Percentiles rank a stretch among this genome's conserved stretches.
phyloP scores from a whole-genome alignment of 1,284 basidiomycete genomes.

The Cryptococcus sp. region DNA sequence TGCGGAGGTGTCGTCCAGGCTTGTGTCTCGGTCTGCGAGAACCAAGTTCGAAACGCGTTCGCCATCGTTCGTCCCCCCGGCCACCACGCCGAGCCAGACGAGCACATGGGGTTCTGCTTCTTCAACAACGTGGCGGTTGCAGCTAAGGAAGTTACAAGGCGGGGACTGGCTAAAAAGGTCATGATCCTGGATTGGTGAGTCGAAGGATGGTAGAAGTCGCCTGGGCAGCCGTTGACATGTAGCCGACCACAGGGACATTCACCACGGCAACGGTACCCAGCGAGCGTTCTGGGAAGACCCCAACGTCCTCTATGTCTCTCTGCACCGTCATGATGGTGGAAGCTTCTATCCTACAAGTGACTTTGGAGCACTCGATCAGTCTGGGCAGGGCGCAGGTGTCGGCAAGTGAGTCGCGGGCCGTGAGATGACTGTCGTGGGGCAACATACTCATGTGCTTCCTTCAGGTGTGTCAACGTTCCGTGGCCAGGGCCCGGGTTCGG shows the following conservation, averaged over 20 bases:
- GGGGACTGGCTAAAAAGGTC: conserved; percentile 69
- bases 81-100: conserved; percentile 96
- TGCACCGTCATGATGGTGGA: conserved; percentile 91
- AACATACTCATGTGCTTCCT: neutral
- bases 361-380: conserved; percentile 80
- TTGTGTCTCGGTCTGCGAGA: conserved; percentile 76
- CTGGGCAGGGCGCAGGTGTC: conserved; percentile 74
- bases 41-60: conserved; percentile 78
- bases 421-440: no score
- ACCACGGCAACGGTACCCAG: conserved; percentile 98
- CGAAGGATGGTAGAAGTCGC: neutral
- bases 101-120: conserved; percentile 99
- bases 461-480: conserved; percentile 88
- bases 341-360: conserved; percentile 88
- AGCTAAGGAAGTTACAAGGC: conserved; percentile 69
- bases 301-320: conserved; percentile 87
- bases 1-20: conserved; percentile 95
- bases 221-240: conserved; percentile 1
- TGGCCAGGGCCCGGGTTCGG: conserved; percentile 87
- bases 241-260: conserved; percentile 73
- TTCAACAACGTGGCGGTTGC: conserved; percentile 98
- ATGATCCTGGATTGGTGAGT: conserved; percentile 92
- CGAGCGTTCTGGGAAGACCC: conserved; percentile 89
- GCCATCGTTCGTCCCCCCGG: conserved; percentile 96
- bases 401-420: conserved; percentile 64